phyloP scores from a whole-genome alignment of 2,329 filamentous ascomycete species.

The Dothiorella sarmentorum region DNA sequence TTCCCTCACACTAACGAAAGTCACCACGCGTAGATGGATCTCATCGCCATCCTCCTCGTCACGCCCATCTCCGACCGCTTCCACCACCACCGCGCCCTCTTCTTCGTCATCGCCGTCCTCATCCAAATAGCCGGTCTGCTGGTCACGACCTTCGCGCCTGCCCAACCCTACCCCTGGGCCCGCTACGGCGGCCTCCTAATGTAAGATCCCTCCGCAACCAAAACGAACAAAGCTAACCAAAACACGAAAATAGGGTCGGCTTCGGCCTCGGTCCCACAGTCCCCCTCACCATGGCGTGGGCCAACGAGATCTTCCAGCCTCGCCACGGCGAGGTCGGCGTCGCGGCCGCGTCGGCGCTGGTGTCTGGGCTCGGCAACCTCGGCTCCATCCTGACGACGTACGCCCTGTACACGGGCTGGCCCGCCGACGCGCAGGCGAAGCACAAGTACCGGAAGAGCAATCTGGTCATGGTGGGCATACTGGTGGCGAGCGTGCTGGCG shows the following conservation, averaged over 20 bases:
- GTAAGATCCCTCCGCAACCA: slow-evolving; percentile 4
- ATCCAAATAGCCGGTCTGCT: slow-evolving; percentile 82
- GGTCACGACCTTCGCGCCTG: slow-evolving; percentile 69
- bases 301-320: slow-evolving; percentile 82
- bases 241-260: slow-evolving; percentile 55
- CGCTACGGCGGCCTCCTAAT: slow-evolving; percentile 78
- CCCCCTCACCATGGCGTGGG: slow-evolving; percentile 93
- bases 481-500: slow-evolving; percentile 72
- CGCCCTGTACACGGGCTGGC: slow-evolving; percentile 84
- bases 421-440: slow-evolving; percentile 64
- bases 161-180: slow-evolving; percentile 66
- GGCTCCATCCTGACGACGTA: slow-evolving; percentile 86
- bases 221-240: slow-evolving; percentile 27
- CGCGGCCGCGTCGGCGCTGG: slow-evolving; percentile 77
- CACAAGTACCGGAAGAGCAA: slow-evolving; percentile 79
- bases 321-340: slow-evolving; percentile 90
- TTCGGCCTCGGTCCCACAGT: slow-evolving; percentile 89
- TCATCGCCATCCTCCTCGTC: slow-evolving; percentile 79
- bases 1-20: slow-evolving; percentile 1
- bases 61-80: slow-evolving; percentile 86
- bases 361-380: slow-evolving; percentile 82
- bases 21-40: slow-evolving; percentile 62
- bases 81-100: slow-evolving; percentile 71
- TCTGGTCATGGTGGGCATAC: slow-evolving; percentile 81
- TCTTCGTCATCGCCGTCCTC: slow-evolving; percentile 73